A percentile compares a stretch with the other conserved stretches of the same genome.
phyloP scores from a whole-genome alignment of 768 basidiomycete genomes.

The Leccinum longicurvipes region DNA sequence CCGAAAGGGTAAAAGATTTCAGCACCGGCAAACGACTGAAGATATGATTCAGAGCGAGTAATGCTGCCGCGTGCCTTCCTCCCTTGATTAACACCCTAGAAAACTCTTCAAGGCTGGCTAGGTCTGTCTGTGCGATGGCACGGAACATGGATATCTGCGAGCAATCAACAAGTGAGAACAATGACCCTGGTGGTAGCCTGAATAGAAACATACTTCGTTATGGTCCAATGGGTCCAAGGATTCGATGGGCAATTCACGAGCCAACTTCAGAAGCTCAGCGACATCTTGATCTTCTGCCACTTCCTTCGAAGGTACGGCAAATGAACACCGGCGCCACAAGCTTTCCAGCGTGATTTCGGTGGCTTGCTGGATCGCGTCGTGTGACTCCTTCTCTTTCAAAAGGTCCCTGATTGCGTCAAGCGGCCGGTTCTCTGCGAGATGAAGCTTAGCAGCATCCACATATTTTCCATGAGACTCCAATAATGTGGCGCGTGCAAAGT shows the following conservation, averaged over 20 bases:
- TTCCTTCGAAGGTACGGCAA: slow-evolving; percentile 27
- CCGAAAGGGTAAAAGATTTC: slow-evolving; percentile 19
- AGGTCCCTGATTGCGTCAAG: slow-evolving; percentile 47
- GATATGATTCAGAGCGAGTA: slow-evolving; percentile 9
- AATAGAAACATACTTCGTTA: slow-evolving; percentile 12
- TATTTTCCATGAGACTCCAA: slow-evolving; percentile 41
- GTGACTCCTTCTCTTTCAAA: slow-evolving; percentile 32
- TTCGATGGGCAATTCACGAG: slow-evolving; percentile 11
- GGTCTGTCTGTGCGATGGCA: slow-evolving; percentile 27
- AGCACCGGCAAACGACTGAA: slow-evolving; percentile 14
- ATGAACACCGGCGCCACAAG: slow-evolving; percentile 46
- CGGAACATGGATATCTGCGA: slow-evolving; percentile 31
- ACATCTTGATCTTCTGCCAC: slow-evolving; percentile 3
- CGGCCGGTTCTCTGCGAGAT: slow-evolving; percentile 44
- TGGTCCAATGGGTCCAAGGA: slow-evolving; percentile 2
- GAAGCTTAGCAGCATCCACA: slow-evolving; percentile 50
- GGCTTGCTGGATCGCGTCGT: slow-evolving; percentile 33
- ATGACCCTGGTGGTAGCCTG: not conserved
- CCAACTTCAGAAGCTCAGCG: slow-evolving; percentile 26
- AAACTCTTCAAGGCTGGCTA: slow-evolving; percentile 29
- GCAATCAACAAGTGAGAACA: not conserved
- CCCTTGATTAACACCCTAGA: slow-evolving; percentile 26
- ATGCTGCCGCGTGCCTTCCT: not conserved
- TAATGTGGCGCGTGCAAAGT: slow-evolving; percentile 44
- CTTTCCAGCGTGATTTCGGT: slow-evolving; percentile 38